Evolutionary conservation across 495 filamentous ascomycete genomes (phyloP), one percentile per base, ranked within the genome.

Genomic region (Hyaloscypha variabilis): DNA sequence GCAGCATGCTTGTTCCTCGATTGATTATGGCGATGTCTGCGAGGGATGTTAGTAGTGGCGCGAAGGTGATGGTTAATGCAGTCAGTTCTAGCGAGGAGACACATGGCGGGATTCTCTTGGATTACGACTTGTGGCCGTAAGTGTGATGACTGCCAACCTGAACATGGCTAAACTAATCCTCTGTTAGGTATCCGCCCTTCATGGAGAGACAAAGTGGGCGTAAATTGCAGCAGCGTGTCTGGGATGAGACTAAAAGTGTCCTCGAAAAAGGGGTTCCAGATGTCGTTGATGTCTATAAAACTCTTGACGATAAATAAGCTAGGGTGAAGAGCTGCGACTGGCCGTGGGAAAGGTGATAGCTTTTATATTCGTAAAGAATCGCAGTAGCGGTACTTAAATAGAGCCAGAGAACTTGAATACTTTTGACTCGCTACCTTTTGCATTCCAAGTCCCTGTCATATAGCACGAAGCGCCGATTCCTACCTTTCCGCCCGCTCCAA

Each of bases 211-310:
- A 71, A 65, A 72, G 68, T 61, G 70, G 70, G 11, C 65, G 36
- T 10, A 29, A n/a, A 10, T 67, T 67, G 24, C 52, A 55, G 52
- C 52, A 55, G 28, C 52, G 52, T 55, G 63, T 71, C 10, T 73
- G 71, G 71, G 63, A 71, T 51, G 71, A 73, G 63, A 64, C 66
- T 8, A 64, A 61, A 42, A 31, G 8, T n/a, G 71, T 71, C 58
- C 61, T 73, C 36, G 65, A 67, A 56, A 49, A 63, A 39, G 69
- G 69, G 49, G 69, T 64, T 6, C 69, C 69, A 17, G 69, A 69
- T 55, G 46, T 69, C 26, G 67, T 62, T 68, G 46, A 39, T 49
- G 64, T 71, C 0, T 73, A 65, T 62, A 53, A 56, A 23, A 21
- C 67, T 57, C 14, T 72, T 58, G 31, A 6, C 24, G 56, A 23